A percentile compares a stretch with the other conserved stretches of the same genome.
Conservation (phyloP, 306 rosid species). For the Prunus padus region DNA sequence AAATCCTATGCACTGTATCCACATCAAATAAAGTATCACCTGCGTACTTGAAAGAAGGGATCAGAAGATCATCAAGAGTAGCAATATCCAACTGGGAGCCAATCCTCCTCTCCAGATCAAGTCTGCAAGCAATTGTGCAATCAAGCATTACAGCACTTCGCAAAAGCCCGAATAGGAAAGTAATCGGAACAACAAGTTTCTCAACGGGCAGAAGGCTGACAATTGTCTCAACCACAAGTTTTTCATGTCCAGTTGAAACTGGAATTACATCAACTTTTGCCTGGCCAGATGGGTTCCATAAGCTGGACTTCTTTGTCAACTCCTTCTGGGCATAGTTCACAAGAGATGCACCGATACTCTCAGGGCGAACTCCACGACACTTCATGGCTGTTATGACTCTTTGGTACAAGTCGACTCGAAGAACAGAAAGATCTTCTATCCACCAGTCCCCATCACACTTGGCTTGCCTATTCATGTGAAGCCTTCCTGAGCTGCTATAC, state of each 20-base stretch:
- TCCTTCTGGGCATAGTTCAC: constrained; percentile 89
- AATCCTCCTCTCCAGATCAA: constrained; percentile 91
- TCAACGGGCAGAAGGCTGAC: constrained; percentile 89
- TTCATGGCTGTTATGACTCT: constrained; percentile 93
- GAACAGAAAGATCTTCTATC: constrained; percentile 94
- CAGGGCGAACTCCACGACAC: constrained; percentile 93
- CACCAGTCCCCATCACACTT: constrained; percentile 96
- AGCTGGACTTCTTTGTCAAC: constrained; percentile 73
- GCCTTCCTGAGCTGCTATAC: constrained; percentile 96
- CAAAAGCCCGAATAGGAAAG: constrained; percentile 83
- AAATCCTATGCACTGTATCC: constrained; percentile 93
- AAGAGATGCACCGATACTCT: constrained; percentile 87
- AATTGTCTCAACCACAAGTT: constrained; percentile 78
- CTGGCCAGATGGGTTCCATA: constrained; percentile 80
- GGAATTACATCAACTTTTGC: constrained; percentile 54
- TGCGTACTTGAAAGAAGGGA: constrained; percentile 84
- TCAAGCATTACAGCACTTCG: constrained; percentile 91
- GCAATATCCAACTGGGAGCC: constrained; percentile 91
- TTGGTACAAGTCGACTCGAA: constrained; percentile 76
- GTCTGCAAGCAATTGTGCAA: constrained; percentile 67
- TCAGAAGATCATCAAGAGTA: constrained; percentile 89
- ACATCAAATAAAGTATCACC: constrained; percentile 95
- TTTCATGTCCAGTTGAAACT: constrained; percentile 65
- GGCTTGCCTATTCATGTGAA: constrained; percentile 89
- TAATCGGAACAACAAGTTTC: constrained; percentile 81